phyloP scores from a whole-genome alignment of 176 grass and related monocot species.

The Juncus effusus region DNA sequence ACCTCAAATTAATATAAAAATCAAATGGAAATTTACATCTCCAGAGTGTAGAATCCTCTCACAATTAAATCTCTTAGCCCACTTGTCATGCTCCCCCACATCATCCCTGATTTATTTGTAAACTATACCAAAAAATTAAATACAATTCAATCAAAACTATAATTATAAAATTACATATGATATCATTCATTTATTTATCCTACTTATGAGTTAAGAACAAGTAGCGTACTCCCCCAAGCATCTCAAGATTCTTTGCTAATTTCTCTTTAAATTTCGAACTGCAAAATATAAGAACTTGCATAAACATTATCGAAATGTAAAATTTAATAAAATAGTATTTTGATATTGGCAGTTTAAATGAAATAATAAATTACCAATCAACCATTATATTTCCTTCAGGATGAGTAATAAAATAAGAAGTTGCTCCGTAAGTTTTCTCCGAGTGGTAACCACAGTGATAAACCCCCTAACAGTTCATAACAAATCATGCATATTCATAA shows the following conservation, averaged over 20 bases:
- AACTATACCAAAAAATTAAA: constrained; percentile 6
- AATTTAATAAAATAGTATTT: constrained; percentile 1
- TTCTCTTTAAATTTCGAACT: constrained; percentile 65
- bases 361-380: constrained; percentile 51
- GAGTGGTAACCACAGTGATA: constrained; percentile 87
- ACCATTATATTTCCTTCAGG: constrained; percentile 84
- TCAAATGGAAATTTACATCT: constrained; percentile 48
- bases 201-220: constrained; percentile 94
- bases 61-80: constrained; percentile 53
- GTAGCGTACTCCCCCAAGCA: constrained; percentile 64
- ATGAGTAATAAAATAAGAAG: constrained; percentile 74
- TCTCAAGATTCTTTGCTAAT: constrained; percentile 47
- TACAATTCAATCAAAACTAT: neutral
- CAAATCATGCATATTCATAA: too few species aligned
- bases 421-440: constrained; percentile 57
- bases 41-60: constrained; percentile 69
- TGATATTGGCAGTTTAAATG: neutral
- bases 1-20: neutral
- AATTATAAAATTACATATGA: constrained; percentile 21
- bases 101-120: constrained; percentile 52
- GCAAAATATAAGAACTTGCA: constrained; percentile 16
- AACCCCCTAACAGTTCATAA: constrained; percentile 49
- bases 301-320: constrained; percentile 9
- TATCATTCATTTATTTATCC: constrained; percentile 10
- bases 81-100: constrained; percentile 79